Conservation (phyloP, 495 filamentous ascomycete species). For the Clavariopsis aquatica region DNA sequence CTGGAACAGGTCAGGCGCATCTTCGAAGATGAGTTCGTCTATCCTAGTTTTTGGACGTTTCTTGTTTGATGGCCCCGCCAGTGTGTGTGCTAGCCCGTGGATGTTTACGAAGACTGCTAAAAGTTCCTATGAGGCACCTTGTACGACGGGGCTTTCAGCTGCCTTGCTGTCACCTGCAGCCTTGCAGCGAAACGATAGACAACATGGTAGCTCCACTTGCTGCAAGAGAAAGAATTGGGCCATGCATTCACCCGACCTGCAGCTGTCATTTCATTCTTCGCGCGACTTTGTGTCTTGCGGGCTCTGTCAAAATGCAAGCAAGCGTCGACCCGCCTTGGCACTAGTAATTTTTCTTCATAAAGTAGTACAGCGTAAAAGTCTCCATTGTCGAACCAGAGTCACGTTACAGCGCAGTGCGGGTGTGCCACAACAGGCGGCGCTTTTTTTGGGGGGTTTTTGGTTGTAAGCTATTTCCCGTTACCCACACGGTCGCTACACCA, state of each 20-base stretch:
- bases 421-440: slow-evolving; percentile 27
- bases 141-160: not conserved
- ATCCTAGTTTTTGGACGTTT: slow-evolving; percentile 97
- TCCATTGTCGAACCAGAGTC: slow-evolving; percentile 24
- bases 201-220: not conserved
- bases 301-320: slow-evolving; percentile 31
- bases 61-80: slow-evolving; percentile 60
- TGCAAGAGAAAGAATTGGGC: slow-evolving; percentile 28
- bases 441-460: no score
- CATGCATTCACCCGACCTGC: slow-evolving; percentile 27
- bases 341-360: slow-evolving; percentile 22
- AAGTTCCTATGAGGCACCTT: slow-evolving; percentile 10
- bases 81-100: not conserved
- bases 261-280: slow-evolving; percentile 27
- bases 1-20: slow-evolving; percentile 94
- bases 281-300: slow-evolving; percentile 21
- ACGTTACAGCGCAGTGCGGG: slow-evolving; percentile 37
- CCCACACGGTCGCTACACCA: slow-evolving; percentile 9
- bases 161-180: slow-evolving; percentile 28
- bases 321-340: slow-evolving; percentile 22
- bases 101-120: slow-evolving; percentile 21
- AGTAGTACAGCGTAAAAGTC: slow-evolving; percentile 26
- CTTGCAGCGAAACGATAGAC: slow-evolving; percentile 10
- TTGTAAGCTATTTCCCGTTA: slow-evolving; percentile 24
- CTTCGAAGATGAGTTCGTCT: slow-evolving; percentile 98